Base-by-base conservation (phyloP, 495 filamentous ascomycete species). In the Penicillium fimorum region DNA sequence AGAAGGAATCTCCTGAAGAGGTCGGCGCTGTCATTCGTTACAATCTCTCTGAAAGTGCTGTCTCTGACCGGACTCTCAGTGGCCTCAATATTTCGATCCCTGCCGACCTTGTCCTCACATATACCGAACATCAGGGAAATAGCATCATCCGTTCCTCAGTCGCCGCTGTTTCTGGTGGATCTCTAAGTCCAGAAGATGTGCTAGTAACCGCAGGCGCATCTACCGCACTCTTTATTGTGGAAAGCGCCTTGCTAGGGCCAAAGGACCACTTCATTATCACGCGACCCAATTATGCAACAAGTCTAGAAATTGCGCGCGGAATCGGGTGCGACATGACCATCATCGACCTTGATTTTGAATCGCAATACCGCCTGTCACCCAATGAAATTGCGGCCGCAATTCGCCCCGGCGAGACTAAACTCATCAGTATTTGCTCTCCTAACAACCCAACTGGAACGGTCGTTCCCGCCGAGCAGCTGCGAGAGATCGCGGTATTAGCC, bases 301-400 rank as follows among this genome's bases (percentile, higher is more conserved):
- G 32, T 17, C 24, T 29, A 7, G 44, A 47, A 25, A 47, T 25
- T 27, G 24, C 44, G 4, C 24, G 44, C 4, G 44, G 13, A 5
- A 25, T 47, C 8, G 44, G 44, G 12, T 47, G 25, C 10, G 47
- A 66, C 15, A 15, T 68, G 13, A 68, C 63, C 58, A 57, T 66
- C 40, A 59, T 72, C 20, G 67, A 72, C 49, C 63, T 63, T 9
- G 27, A 47, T 13, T 54, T 72, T 50, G 45, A 65, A 17, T 56
- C 47, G 13, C 24, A 15, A 10, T 47, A 30, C 13, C 25, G 32
- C 0, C 44, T 30, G 3, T 24, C 29, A 7, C 8, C 32, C 24
- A n/a, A 3, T 5, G 11, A 5, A 4, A 15, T 47, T 5, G 24
- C 29, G 27, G 11, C 24, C 24, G 11, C 24, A n/a, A 25, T 47